Evolutionary conservation across 805 yeast genomes (phyloP).

Genomic region (Wickerhamomyces sydowiorum): DNA sequence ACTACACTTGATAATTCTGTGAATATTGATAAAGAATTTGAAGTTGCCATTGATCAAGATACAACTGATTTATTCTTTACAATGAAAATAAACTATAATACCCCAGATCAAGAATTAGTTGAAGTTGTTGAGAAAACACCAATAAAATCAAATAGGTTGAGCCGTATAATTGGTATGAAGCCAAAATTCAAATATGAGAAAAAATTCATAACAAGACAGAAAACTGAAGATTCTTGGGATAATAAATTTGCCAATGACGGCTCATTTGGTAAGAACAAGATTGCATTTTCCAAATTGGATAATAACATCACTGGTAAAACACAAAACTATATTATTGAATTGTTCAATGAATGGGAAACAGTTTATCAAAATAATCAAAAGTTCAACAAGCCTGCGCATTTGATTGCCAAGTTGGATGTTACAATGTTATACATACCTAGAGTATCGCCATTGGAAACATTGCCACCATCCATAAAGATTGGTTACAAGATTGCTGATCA

Average conservation of each 20-base stretch:
- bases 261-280: conserved; percentile 75
- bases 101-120: conserved; percentile 38
- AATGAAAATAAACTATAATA: conserved; percentile 56
- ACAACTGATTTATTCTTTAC: conserved; percentile 64
- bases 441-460: conserved; percentile 48
- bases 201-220: conserved; percentile 44
- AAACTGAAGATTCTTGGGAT: conserved; percentile 53
- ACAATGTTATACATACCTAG: conserved; percentile 69
- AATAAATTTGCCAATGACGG: conserved; percentile 75
- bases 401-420: conserved; percentile 61
- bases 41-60: conserved; percentile 52
- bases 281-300: conserved; percentile 56
- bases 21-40: conserved; percentile 69
- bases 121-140: conserved; percentile 58
- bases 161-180: conserved; percentile 39
- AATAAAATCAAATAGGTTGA: conserved; percentile 37
- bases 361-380: conserved; percentile 24
- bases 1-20: conserved; percentile 25
- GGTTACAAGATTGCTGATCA: conserved; percentile 39
- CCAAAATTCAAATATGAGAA: conserved; percentile 31
- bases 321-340: conserved; percentile 46
- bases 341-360: conserved; percentile 80
- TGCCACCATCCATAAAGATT: conserved; percentile 64
- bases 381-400: conserved; percentile 41
- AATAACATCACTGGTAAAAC: conserved; percentile 48